Conservation (phyloP, 2,329 filamentous ascomycete species). For the Xylariaceae sp. region DNA sequence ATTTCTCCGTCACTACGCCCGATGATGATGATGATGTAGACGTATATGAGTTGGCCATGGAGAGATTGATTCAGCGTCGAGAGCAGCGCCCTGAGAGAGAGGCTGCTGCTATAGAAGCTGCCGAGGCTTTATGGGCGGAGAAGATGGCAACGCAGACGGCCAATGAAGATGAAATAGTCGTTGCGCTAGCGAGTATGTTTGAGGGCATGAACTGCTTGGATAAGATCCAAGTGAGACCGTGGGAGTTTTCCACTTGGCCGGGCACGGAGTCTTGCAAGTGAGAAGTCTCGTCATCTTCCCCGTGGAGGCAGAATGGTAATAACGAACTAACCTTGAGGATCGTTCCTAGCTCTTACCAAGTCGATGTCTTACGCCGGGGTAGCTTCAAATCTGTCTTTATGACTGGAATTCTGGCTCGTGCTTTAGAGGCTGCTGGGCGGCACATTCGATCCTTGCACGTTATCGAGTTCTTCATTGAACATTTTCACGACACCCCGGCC, state of each 20-base stretch:
- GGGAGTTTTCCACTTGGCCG: conserved; percentile 8
- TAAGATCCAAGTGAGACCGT: conserved; percentile 10
- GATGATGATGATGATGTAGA: conserved; percentile 2
- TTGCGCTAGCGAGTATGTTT: conserved; percentile 10
- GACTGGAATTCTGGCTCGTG: conserved; percentile 6
- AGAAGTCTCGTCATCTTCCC: not conserved
- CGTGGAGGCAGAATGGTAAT: not conserved
- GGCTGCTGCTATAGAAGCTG: not conserved
- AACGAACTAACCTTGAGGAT: not conserved
- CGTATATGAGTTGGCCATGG: conserved; percentile 4
- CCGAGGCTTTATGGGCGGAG: conserved; percentile 3
- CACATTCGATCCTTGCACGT: conserved; percentile 8
- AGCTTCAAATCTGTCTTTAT: conserved; percentile 8
- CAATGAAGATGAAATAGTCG: conserved; percentile 3
- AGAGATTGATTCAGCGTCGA: conserved; percentile 3
- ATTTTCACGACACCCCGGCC: conserved; percentile 8
- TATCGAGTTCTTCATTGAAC: conserved; percentile 5
- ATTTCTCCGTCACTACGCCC: not conserved
- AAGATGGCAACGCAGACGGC: conserved; percentile 5
- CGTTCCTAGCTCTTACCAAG: conserved; percentile 6
- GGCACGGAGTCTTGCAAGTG: conserved; percentile 10
- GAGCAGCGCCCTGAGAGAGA: conserved; percentile 9
- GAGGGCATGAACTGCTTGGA: conserved; percentile 2
- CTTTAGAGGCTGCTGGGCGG: conserved; percentile 4
- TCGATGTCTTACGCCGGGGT: conserved; percentile 5